Percentiles rank a stretch among this genome's conserved stretches.
phyloP scores from a whole-genome alignment of 2,329 filamentous ascomycete species.

The Sporothrix dimorphospora region DNA sequence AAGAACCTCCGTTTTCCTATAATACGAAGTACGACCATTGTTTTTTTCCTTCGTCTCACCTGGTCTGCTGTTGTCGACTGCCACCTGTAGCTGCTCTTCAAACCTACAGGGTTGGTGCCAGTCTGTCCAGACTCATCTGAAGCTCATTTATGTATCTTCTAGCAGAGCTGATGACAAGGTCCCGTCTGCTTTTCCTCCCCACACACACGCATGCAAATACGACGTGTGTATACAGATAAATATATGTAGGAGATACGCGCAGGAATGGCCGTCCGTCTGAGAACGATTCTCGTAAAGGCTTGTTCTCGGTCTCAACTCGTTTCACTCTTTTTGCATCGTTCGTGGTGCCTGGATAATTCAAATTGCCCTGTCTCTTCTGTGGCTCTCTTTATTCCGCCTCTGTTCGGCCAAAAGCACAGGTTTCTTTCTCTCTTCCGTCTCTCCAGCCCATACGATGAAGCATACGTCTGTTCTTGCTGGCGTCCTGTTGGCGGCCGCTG shows the following conservation, averaged over 20 bases:
- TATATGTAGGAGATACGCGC: not conserved
- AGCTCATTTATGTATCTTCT: not conserved
- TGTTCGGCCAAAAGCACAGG: slow-evolving; percentile 2
- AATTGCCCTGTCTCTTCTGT: slow-evolving; percentile 5
- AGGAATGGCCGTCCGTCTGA: slow-evolving; percentile 8
- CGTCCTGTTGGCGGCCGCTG: not conserved
- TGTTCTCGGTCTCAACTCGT: not conserved
- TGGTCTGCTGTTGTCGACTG: slow-evolving; percentile 9
- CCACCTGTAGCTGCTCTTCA: slow-evolving; percentile 1
- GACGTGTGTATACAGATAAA: not conserved
- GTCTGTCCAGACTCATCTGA: not conserved
- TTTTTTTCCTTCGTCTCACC: not conserved
- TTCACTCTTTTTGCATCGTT: slow-evolving; percentile 10
- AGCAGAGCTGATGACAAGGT: slow-evolving; percentile 7
- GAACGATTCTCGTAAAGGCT: not conserved
- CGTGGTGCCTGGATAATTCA: slow-evolving; percentile 1
- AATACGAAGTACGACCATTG: not conserved
- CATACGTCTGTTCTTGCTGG: slow-evolving; percentile 6
- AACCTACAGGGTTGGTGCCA: not conserved
- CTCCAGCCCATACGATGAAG: slow-evolving; percentile 8
- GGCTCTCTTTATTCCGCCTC: not conserved
- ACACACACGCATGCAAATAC: slow-evolving; percentile 5
- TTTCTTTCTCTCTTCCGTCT: not conserved
- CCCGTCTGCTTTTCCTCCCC: slow-evolving; percentile 6
- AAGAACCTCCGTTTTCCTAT: not conserved